Evolutionary conservation across 1,284 basidiomycete genomes (phyloP), one percentile per base, ranked within the genome.

Genomic region (Ustilago tritici): DNA sequence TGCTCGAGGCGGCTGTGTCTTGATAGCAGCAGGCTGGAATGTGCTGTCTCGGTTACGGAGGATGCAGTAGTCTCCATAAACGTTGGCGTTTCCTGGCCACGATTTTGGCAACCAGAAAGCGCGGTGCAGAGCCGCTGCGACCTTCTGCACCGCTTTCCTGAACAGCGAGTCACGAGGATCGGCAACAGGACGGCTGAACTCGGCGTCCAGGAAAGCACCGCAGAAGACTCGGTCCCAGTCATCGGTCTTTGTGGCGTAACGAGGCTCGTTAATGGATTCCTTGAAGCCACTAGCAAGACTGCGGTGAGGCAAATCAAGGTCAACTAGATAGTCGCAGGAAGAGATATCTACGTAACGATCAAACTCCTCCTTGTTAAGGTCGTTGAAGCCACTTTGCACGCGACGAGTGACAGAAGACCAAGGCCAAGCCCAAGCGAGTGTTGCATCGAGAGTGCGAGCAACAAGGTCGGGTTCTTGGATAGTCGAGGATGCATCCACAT

Each of bases 291-390:
- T 31, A 17, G 43, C 56, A 4, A 76, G 64, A 54, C 61, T 62
- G 23, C 79, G 73, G 34, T 78, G 76, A 5, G 73, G 64, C 12
- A 67, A 47, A 36, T 83, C 82, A 19, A 82, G 62, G 58, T 85
- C 83, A 40, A 86, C 73, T 4, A 86, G 65, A 59, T 81, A 82
- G 59, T 85, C 79, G 79, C 84, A 86, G 8, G 65, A 66, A 11
- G 55, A 46, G 2, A 78, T 55, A 17, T 73, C 86, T 84, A 96
- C 96, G 87, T 95, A 96, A 70, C 92, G 92, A 59, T 91, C 91
- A 0, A 86, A 82, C 80, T 93, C 93, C 82, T 95, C 93, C 78
- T 88, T 88, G 87, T 99, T 99, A 61, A 93, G 86, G 81, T 97
- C 95, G 86, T 99, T 99, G 87, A 96, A 89, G 35, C 91, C 91